A percentile compares a stretch with the other conserved stretches of the same genome.
Evolutionary conservation across 164 flowering plant genomes (phyloP).

Genomic region (Magnolia sinica): DNA sequence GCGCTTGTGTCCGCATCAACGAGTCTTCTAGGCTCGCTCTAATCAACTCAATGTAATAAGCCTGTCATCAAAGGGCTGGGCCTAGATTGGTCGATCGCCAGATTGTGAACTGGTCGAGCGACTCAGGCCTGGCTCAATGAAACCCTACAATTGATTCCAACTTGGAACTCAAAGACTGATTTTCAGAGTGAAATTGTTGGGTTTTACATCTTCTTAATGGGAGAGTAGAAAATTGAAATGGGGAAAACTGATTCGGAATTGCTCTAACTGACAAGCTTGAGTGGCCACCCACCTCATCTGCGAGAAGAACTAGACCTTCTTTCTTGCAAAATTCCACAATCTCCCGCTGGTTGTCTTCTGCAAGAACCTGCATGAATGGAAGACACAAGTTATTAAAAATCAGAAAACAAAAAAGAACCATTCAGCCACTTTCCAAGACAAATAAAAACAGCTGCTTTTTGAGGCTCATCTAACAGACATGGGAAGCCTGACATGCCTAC

Average conservation of each 20-base stretch:
- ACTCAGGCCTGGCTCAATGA: no score
- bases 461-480: no score
- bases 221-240: not conserved
- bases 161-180: not conserved
- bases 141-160: no score
- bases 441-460: not conserved
- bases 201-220: not conserved
- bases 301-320: constrained; percentile 93
- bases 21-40: not conserved
- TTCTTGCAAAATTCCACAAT: constrained; percentile 93
- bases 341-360: constrained; percentile 79
- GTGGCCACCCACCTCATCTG: constrained; percentile 76
- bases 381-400: not conserved
- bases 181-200: not conserved
- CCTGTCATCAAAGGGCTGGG: no score
- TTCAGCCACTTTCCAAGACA: not conserved
- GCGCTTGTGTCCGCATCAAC: no score
- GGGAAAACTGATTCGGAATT: not conserved
- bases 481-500: no score
- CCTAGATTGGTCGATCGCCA: no score
- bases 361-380: constrained; percentile 62
- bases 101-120: no score
- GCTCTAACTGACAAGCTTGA: not conserved
- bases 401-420: not conserved
- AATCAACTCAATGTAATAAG: no score